Evolutionary conservation across 148 eudicot genomes (phyloP).

Genomic region (Hydrangea macrophylla): DNA sequence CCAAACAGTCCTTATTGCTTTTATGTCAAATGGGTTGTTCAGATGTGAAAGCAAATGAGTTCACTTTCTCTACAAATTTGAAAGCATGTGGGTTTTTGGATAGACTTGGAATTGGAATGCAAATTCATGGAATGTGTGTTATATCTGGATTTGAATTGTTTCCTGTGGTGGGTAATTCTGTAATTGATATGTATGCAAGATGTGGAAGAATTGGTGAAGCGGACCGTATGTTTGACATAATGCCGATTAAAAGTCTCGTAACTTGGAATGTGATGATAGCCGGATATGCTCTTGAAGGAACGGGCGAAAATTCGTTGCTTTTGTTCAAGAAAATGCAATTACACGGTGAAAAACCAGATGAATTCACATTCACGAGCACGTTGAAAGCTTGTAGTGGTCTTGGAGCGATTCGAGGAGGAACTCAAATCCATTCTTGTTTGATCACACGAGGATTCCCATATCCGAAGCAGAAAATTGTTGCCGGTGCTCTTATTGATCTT

Average conservation of each 20-base stretch:
- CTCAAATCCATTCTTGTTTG: conserved; percentile 63
- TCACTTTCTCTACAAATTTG: conserved; percentile 56
- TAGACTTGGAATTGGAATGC: conserved; percentile 48
- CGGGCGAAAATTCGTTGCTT: conserved; percentile 34
- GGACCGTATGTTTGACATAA: conserved; percentile 37
- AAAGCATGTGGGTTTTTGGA: conserved; percentile 64
- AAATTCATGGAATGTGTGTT: conserved; percentile 60
- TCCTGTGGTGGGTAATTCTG: conserved; percentile 69
- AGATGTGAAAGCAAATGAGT: conserved; percentile 61
- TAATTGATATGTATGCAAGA: conserved; percentile 77
- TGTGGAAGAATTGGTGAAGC: conserved; percentile 59
- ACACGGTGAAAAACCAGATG: conserved; percentile 54
- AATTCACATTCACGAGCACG: conserved; percentile 66
- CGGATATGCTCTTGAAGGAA: conserved; percentile 47
- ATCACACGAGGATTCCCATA: conserved; percentile 45
- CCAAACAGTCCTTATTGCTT: conserved; percentile 35
- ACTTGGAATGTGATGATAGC: conserved; percentile 83
- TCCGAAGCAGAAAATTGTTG: conserved; percentile 33
- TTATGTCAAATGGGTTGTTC: conserved; percentile 47
- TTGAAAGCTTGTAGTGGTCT: conserved; percentile 64
- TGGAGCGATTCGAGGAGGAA: conserved; percentile 43
- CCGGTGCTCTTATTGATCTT: conserved; percentile 76
- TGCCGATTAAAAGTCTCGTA: conserved; percentile 46
- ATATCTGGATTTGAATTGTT: conserved; percentile 50
- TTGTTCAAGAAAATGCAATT: conserved; percentile 46